These are phyloP conservation scores for Corchorus capsularis DNA, from an alignment of 345 rosid genomes.

Conservation along the genomic window DNA sequence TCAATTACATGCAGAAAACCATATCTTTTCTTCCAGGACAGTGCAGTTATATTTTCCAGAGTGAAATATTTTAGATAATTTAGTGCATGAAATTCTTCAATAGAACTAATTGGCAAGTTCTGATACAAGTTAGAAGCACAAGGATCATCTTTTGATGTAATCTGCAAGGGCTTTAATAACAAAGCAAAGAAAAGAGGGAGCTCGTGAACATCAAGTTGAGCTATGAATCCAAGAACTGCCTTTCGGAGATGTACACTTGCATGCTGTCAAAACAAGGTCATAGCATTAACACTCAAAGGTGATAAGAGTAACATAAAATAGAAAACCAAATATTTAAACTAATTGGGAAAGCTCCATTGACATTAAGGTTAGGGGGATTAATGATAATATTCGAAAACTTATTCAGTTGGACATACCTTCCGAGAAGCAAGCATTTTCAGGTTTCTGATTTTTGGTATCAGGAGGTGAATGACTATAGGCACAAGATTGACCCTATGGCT, in stretches of 20 bases:
- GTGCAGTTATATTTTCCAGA: constrained; percentile 47
- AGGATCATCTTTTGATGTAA: constrained; percentile 53
- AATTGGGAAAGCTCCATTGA: constrained; percentile 5
- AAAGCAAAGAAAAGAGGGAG: constrained; percentile 75
- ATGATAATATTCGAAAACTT: constrained; percentile 11
- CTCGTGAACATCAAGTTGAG: constrained; percentile 72
- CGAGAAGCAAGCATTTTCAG: constrained; percentile 77
- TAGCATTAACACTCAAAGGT: not conserved
- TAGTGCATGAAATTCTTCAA: constrained; percentile 47
- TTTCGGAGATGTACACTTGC: constrained; percentile 72
- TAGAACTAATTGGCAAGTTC: constrained; percentile 40
- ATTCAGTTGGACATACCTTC: constrained; percentile 52
- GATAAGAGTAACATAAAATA: constrained; percentile 11
- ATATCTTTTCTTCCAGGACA: constrained; percentile 74
- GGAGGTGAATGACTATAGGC: constrained; percentile 64
- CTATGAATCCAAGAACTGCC: constrained; percentile 80
- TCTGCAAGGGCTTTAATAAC: constrained; percentile 74
- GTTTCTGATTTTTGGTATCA: constrained; percentile 87
- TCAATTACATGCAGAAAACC: constrained; percentile 89
- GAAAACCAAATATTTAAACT: not conserved
- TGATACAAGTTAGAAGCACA: constrained; percentile 33
- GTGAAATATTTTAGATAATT: constrained; percentile 58
- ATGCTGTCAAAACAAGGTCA: constrained; percentile 48
- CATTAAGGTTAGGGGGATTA: not conserved
- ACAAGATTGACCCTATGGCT: constrained; percentile 61